These are phyloP conservation scores for Leccinum ochraceum DNA, from an alignment of 768 basidiomycete genomes.

Conservation along the genomic window DNA sequence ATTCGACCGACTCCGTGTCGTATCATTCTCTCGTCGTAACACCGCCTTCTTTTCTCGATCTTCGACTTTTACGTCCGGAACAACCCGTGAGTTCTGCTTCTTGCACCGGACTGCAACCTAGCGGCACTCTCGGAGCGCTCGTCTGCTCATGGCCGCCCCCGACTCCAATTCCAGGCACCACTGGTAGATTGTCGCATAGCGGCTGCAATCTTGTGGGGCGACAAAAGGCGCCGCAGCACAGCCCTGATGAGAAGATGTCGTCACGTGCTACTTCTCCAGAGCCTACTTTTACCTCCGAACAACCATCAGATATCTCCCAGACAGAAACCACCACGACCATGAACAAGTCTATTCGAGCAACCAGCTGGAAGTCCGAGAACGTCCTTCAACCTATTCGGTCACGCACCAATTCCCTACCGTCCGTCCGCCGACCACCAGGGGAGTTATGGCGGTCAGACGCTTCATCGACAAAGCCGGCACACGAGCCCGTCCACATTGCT, in stretches of 20 bases:
- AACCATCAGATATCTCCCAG: slow-evolving; percentile 3
- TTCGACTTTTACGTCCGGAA: slow-evolving; percentile 6
- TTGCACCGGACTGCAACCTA: slow-evolving; percentile 10
- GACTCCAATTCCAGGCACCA: not conserved
- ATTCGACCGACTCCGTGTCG: slow-evolving; percentile 6
- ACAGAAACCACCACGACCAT: slow-evolving; percentile 4
- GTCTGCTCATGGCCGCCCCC: slow-evolving; percentile 30
- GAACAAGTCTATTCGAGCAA: slow-evolving; percentile 4
- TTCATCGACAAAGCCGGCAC: slow-evolving; percentile 4
- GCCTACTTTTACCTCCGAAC: slow-evolving; percentile 15
- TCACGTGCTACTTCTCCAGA: slow-evolving; percentile 12
- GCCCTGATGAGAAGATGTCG: slow-evolving; percentile 5
- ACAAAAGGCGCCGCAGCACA: slow-evolving; percentile 9
- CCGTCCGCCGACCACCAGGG: slow-evolving; percentile 19
- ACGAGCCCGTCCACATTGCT: slow-evolving; percentile 1
- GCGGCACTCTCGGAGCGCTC: slow-evolving; percentile 6
- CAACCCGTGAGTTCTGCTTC: slow-evolving; percentile 13
- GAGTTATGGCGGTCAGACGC: slow-evolving; percentile 24
- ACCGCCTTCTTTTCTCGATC: slow-evolving; percentile 17
- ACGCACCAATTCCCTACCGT: slow-evolving; percentile 17
- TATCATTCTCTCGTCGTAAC: slow-evolving; percentile 11
- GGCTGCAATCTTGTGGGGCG: slow-evolving; percentile 6
- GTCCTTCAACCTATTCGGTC: slow-evolving; percentile 18
- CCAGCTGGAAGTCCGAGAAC: slow-evolving; percentile 24
- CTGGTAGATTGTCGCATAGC: slow-evolving; percentile 1